Evolutionary conservation across 257 asterid species (phyloP), one percentile per base, ranked within the genome.

Genomic region (Fraxinus excelsior): DNA sequence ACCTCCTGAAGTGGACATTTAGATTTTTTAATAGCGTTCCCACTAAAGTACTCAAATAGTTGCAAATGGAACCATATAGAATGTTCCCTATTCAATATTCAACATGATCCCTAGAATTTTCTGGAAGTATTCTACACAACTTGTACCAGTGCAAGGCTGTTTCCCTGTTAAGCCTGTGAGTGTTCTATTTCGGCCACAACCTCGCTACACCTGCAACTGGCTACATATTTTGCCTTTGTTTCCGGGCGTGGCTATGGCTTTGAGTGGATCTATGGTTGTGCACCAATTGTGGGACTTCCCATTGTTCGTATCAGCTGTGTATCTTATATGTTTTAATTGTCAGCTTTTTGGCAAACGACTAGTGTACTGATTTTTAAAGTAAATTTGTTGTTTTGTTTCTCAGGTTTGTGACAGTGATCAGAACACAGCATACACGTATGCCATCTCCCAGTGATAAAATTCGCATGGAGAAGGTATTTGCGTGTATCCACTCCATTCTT

Each of bases 371-470:
- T 60, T 72, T 31, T 70, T 72, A 23, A 76, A 66, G 34, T 74
- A 5, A 65, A 42, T 64, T 58, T 69, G 58, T 42, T 26, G 11
- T 73, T 37, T 80, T 71, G 42, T 73, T 85, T 75, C 78, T 70
- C 89, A 95, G 99, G 80, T 95, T 91, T 88, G 98, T 95, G 72
- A 91, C 96, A 12, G 97, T 95, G 80, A 37, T 85, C 37, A 90
- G 80, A 74, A 91, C 97, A 49, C 97, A 79, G 5, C 87, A 91
- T 76, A 90, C 99, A 29, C 80, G 91, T 70, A 93, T 95, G 97
- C 99, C 99, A 34, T 93, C 97, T 31, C 26, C 96, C 7, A 79
- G 68, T 78, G 98, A 93, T 78, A 83, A 81, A 82, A 40, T 86
- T 79, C 97, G 92, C 80, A 84, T 93, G 71, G 96, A 89, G 83